phyloP scores from a whole-genome alignment of 306 rosid genomes.

The Trifolium repens region DNA sequence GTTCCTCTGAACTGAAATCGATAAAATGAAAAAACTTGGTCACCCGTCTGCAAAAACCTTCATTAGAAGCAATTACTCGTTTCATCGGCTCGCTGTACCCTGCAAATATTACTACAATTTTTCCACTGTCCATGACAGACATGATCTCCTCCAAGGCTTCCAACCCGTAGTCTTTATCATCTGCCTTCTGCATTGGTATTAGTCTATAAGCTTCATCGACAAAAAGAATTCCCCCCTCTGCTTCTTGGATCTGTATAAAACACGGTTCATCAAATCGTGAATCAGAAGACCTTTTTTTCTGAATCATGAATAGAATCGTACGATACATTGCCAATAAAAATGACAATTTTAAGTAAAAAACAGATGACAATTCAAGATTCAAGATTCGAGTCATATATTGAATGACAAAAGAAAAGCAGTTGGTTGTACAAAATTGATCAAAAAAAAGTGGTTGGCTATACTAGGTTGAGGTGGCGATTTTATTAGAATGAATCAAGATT shows the following conservation, averaged over 20 bases:
- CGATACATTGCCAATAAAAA: neutral
- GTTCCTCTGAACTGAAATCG: slow-evolving; percentile 76
- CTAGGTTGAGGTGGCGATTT: neutral
- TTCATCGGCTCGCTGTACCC: slow-evolving; percentile 94
- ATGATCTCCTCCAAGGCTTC: slow-evolving; percentile 98
- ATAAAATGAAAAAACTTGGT: slow-evolving; percentile 88
- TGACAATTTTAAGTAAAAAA: neutral
- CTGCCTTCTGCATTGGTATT: slow-evolving; percentile 94
- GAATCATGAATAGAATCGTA: neutral
- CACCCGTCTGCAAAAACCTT: slow-evolving; percentile 95
- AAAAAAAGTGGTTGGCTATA: neutral
- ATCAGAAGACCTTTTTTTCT: neutral
- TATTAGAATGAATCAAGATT: neutral
- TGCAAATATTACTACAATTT: slow-evolving; percentile 88
- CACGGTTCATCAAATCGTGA: neutral
- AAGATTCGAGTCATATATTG: neutral
- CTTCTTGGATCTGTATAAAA: slow-evolving; percentile 71
- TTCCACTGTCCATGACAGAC: slow-evolving; percentile 98
- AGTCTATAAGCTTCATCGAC: slow-evolving; percentile 94
- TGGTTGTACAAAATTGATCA: neutral
- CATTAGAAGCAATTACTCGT: slow-evolving; percentile 85
- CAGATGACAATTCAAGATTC: too few species aligned
- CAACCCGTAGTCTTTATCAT: slow-evolving; percentile 93
- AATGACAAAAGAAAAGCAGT: neutral
- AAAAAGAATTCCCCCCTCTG: slow-evolving; percentile 96